A percentile compares a stretch with the other conserved stretches of the same genome.
Conservation (phyloP, 805 yeast genomes). For the fission yeast (Schizosaccharomyces pombe) region ASM294v3 CU329670.1:3818001-3818500, state of each 20-base stretch:
- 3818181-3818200: slow-evolving; percentile 52
- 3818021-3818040: slow-evolving; percentile 40
- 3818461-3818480: neutral
- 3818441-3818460: neutral
- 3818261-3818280: slow-evolving; percentile 25
- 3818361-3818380: slow-evolving; percentile 47
- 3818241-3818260: slow-evolving; percentile 25
- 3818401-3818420: slow-evolving; percentile 29
- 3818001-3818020: neutral
- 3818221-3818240: slow-evolving; percentile 26
- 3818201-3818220: slow-evolving; percentile 38
- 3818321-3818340: slow-evolving; percentile 46
- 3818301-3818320: slow-evolving; percentile 86
- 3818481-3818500: neutral
- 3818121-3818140: slow-evolving; percentile 32
- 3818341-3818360: slow-evolving; percentile 67
- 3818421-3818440: slow-evolving; percentile 24
- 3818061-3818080: slow-evolving; percentile 81
- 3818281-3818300: slow-evolving; percentile 47
- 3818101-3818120: slow-evolving; percentile 33
- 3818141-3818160: neutral
- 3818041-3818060: slow-evolving; percentile 90
- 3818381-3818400: slow-evolving; percentile 36
- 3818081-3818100: slow-evolving; percentile 43
- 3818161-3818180: slow-evolving; percentile 31